phyloP scores from a whole-genome alignment of 495 filamentous ascomycete species.

The Amorphotheca resinae region DNA sequence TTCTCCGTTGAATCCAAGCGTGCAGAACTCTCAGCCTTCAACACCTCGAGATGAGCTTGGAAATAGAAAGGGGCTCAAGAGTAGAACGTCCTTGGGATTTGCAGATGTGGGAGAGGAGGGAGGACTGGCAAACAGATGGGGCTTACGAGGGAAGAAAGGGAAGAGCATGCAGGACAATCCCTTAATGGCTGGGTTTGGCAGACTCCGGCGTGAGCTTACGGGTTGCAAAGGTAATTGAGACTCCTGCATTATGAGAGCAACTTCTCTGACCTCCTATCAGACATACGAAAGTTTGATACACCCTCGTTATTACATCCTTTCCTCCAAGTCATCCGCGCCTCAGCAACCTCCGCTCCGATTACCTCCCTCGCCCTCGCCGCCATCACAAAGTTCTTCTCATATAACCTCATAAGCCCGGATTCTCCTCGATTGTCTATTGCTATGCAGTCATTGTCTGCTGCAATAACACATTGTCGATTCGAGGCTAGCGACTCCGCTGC shows the following conservation, averaged over 20 bases:
- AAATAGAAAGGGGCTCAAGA: conserved; percentile 18
- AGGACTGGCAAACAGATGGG: conserved; percentile 52
- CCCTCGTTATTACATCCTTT: conserved; percentile 88
- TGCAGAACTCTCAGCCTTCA: conserved; percentile 20
- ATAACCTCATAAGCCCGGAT: conserved; percentile 71
- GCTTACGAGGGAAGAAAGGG: conserved; percentile 87
- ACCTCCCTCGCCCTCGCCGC: conserved; percentile 88
- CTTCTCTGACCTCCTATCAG: conserved; percentile 27
- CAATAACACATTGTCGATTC: conserved; percentile 95
- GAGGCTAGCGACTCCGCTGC: conserved; percentile 90
- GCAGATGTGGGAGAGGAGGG: conserved; percentile 29
- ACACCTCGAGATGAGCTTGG: conserved; percentile 18
- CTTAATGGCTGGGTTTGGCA: conserved; percentile 87
- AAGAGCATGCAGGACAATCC: conserved; percentile 98
- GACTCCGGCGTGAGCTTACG: conserved; percentile 76
- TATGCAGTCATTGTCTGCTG: conserved; percentile 89
- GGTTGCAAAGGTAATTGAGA: conserved; percentile 58
- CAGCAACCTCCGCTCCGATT: conserved; percentile 89
- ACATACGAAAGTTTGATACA: conserved; percentile 82
- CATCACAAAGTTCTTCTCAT: conserved; percentile 96
- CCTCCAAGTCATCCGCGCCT: conserved; percentile 92
- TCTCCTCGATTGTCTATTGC: conserved; percentile 78
- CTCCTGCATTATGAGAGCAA: neutral
- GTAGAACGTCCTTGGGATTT: conserved; percentile 37
- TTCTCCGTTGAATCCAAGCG: conserved; percentile 24